These are phyloP conservation scores for Oryza meyeriana DNA, from an alignment of 176 grass and related monocot species.

Conservation along the genomic window DNA sequence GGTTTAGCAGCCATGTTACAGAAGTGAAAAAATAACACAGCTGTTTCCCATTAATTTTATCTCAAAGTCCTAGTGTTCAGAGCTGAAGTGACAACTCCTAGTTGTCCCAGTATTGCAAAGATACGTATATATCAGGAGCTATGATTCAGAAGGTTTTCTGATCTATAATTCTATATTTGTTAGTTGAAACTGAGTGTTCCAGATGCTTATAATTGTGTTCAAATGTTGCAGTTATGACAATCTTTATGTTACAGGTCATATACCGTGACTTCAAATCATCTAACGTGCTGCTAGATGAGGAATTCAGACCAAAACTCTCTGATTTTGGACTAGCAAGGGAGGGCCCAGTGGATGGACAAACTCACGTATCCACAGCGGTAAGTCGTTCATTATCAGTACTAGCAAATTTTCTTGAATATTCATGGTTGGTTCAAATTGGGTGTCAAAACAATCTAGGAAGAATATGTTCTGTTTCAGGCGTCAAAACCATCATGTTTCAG, in stretches of 20 bases:
- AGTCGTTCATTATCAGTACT: background rate
- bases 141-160: background rate
- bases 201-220: too few species aligned
- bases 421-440: background rate
- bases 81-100: too few species aligned
- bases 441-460: background rate
- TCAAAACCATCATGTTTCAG: background rate
- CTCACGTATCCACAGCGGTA: background rate
- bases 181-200: too few species aligned
- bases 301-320: slow-evolving; percentile 46
- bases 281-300: slow-evolving; percentile 50
- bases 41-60: background rate
- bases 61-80: background rate
- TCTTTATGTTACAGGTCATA: slow-evolving; percentile 31
- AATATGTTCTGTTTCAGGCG: background rate
- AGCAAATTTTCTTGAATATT: background rate
- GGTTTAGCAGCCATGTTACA: background rate
- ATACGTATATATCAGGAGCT: background rate
- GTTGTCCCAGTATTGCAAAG: background rate
- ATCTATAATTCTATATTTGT: background rate
- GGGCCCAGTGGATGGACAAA: slow-evolving; percentile 28
- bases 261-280: slow-evolving; percentile 60
- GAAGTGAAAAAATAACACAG: background rate
- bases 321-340: slow-evolving; percentile 54
- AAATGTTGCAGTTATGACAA: background rate